A percentile compares a stretch with the other conserved stretches of the same genome.
phyloP scores from a whole-genome alignment of 176 grass and related monocot species.

The Ensete glaucum region DNA sequence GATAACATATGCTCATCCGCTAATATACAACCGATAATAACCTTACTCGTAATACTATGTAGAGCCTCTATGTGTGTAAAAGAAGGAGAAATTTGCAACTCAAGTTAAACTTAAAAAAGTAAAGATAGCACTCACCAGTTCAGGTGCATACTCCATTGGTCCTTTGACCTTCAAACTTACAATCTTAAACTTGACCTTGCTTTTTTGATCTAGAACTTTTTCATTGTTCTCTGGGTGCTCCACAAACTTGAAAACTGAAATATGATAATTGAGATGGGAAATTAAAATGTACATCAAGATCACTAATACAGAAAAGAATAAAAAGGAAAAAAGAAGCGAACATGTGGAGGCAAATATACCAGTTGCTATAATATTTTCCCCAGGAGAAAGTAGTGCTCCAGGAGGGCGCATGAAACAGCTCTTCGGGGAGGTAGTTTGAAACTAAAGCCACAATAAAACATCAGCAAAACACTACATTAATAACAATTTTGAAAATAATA shows the following conservation, averaged over 20 bases:
- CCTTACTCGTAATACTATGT: not conserved
- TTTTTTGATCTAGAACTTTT: conserved; percentile 66
- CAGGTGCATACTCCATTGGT: conserved; percentile 89
- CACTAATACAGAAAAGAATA: not conserved
- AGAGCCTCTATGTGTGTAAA: not conserved
- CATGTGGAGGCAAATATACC: conserved; percentile 30
- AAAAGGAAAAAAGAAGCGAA: conserved; percentile 15
- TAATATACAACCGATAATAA: no score
- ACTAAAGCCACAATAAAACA: conserved; percentile 37
- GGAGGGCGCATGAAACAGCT: conserved; percentile 98
- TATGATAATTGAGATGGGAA: conserved; percentile 20
- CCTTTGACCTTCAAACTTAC: conserved; percentile 97
- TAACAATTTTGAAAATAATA: no score
- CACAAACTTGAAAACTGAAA: conserved; percentile 93
- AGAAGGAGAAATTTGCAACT: not conserved
- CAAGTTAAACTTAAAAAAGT: not conserved
- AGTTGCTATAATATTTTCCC: conserved; percentile 88
- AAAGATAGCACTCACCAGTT: conserved; percentile 35
- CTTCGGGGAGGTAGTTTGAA: conserved; percentile 98
- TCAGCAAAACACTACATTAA: not conserved
- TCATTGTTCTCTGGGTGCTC: conserved; percentile 97
- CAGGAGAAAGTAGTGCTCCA: conserved; percentile 90
- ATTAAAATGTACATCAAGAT: not conserved
- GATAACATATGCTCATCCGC: no score
- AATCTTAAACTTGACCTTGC: conserved; percentile 97